Evolutionary conservation across 441 rosid genomes (phyloP).

Genomic region (Pelargonium australe): DNA sequence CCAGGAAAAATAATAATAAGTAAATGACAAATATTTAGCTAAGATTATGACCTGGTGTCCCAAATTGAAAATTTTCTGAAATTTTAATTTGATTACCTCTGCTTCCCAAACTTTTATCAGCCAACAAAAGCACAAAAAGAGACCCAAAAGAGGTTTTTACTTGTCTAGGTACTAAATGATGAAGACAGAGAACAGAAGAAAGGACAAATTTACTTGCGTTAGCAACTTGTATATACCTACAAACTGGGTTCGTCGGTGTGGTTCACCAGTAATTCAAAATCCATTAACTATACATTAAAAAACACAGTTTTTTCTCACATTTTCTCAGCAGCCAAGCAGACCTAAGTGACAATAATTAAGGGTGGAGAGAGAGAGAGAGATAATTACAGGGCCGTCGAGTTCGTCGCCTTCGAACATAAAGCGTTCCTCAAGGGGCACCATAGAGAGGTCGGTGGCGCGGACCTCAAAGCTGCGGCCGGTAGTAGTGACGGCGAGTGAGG

Average conservation of each 20-base stretch:
- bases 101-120: neutral
- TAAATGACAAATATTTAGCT: neutral
- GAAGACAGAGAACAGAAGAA: no score
- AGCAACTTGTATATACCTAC: neutral
- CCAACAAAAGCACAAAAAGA: no score
- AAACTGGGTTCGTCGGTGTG: neutral
- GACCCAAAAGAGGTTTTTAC: no score
- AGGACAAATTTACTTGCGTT: neutral
- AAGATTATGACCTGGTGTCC: neutral
- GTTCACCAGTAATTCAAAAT: neutral
- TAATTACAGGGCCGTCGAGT: constrained; percentile 70
- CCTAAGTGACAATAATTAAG: neutral
- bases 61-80: neutral
- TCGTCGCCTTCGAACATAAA: constrained; percentile 88
- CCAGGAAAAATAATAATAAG: no score
- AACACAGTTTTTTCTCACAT: neutral
- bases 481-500: neutral
- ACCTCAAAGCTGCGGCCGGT: constrained; percentile 35
- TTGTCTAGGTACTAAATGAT: no score
- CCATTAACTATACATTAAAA: neutral
- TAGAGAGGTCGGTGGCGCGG: constrained; percentile 48
- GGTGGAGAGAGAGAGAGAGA: neutral
- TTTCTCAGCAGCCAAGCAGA: constrained; percentile 6
- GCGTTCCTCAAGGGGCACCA: constrained; percentile 66
- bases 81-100: neutral